These are phyloP conservation scores for Aspergillus sp. DNA, from an alignment of 2,329 filamentous ascomycete genomes.

Conservation along the genomic window DNA sequence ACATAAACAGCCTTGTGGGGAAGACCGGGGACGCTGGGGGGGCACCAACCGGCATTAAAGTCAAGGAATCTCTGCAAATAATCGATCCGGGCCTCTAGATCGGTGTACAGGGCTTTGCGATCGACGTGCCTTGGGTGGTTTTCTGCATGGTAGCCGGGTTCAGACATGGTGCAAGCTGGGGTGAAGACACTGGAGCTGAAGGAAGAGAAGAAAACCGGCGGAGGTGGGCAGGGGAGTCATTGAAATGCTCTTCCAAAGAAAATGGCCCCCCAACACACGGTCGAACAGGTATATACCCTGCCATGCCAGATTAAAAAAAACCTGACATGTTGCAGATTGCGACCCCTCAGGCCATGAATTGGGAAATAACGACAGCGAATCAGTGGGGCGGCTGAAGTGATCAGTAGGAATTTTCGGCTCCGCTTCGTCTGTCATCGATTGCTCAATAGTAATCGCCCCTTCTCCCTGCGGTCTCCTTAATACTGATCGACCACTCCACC, in stretches of 20 bases:
- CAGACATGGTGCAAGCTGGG: neutral
- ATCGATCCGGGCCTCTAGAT: conserved; percentile 67
- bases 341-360: neutral
- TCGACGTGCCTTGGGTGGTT: conserved; percentile 56
- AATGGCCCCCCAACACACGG: neutral
- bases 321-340: neutral
- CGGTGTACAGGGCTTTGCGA: conserved; percentile 70
- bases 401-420: neutral
- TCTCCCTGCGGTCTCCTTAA: neutral
- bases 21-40: neutral
- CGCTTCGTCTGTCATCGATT: neutral
- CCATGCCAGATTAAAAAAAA: neutral
- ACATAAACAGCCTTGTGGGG: neutral
- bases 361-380: neutral
- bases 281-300: neutral
- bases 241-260: neutral
- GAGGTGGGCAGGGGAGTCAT: neutral
- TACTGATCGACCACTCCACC: neutral
- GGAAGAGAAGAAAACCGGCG: neutral
- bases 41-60: conserved; percentile 65
- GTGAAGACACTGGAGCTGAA: neutral
- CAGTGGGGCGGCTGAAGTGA: neutral
- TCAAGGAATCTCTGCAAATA: conserved; percentile 77
- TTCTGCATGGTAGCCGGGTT: neutral
- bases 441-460: neutral